phyloP scores from a whole-genome alignment of 768 basidiomycete species.

The Trametopsis cervina region DNA sequence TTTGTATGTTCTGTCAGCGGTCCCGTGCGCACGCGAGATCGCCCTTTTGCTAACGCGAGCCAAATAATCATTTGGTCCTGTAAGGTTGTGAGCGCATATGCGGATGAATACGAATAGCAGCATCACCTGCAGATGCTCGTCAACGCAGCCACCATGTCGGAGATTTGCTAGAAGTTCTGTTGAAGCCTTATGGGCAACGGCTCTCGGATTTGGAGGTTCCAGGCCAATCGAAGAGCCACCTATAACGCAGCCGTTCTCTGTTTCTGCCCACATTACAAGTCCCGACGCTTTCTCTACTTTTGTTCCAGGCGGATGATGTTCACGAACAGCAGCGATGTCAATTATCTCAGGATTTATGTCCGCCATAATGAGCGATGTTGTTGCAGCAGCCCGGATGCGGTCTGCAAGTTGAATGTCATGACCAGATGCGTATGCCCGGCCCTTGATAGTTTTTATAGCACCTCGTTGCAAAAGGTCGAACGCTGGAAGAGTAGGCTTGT shows the following conservation, averaged over 20 bases:
- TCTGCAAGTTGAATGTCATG: slow-evolving; percentile 50
- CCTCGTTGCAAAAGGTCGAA: slow-evolving; percentile 55
- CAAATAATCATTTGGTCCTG: slow-evolving; percentile 78
- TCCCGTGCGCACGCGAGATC: slow-evolving; percentile 46
- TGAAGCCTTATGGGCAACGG: slow-evolving; percentile 55
- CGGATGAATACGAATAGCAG: neutral
- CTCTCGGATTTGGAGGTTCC: slow-evolving; percentile 37
- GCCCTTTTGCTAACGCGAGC: slow-evolving; percentile 65
- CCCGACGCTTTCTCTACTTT: slow-evolving; percentile 60
- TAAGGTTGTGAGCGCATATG: neutral
- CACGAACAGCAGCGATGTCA: slow-evolving; percentile 22
- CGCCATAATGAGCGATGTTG: slow-evolving; percentile 30
- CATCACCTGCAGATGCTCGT: slow-evolving; percentile 53
- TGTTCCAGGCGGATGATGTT: slow-evolving; percentile 4
- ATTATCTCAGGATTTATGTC: slow-evolving; percentile 27
- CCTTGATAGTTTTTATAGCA: slow-evolving; percentile 40
- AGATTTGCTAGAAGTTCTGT: slow-evolving; percentile 50
- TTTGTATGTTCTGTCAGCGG: slow-evolving; percentile 64
- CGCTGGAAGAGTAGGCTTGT: slow-evolving; percentile 34
- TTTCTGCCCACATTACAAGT: slow-evolving; percentile 69
- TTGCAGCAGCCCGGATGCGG: slow-evolving; percentile 52
- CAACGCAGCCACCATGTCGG: slow-evolving; percentile 63
- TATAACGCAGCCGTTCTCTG: slow-evolving; percentile 57
- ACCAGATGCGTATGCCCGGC: slow-evolving; percentile 60
- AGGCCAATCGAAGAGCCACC: slow-evolving; percentile 63